phyloP scores from a whole-genome alignment of 1,284 basidiomycete genomes.

The Caloboletus firmus region DNA sequence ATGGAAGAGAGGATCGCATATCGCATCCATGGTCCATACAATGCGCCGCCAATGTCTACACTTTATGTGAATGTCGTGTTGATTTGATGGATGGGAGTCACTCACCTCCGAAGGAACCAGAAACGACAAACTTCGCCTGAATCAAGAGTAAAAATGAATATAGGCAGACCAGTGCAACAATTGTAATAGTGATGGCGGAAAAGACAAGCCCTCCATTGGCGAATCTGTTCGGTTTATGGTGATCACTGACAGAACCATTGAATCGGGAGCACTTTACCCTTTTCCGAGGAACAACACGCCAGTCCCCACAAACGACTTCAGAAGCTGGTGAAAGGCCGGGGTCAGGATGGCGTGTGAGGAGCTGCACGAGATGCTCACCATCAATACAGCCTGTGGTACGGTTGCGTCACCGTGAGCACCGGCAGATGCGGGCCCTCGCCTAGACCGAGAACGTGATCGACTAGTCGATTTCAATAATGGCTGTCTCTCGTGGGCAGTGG shows the following conservation, averaged over 20 bases:
- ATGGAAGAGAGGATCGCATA: constrained; percentile 87
- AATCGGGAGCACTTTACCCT: constrained; percentile 48
- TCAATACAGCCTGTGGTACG: constrained; percentile 85
- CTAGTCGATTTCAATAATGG: constrained; percentile 41
- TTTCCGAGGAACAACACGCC: constrained; percentile 96
- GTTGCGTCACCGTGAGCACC: constrained; percentile 79
- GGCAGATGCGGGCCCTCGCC: constrained; percentile 55
- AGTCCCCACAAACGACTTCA: constrained; percentile 97
- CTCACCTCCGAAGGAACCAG: constrained; percentile 90
- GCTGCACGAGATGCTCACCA: constrained; percentile 54
- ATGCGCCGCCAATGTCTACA: constrained; percentile 86
- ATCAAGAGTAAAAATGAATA: constrained; percentile 95
- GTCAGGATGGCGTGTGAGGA: constrained; percentile 8
- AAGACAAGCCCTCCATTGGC: constrained; percentile 95
- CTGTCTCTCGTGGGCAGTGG: constrained; percentile 40
- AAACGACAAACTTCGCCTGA: constrained; percentile 85
- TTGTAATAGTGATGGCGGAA: constrained; percentile 75
- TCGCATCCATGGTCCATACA: constrained; percentile 95
- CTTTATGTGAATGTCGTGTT: constrained; percentile 3
- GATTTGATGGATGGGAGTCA: background rate
- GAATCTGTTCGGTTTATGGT: constrained; percentile 57
- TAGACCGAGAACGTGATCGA: constrained; percentile 47
- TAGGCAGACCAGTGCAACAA: constrained; percentile 86
- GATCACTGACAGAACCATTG: background rate
- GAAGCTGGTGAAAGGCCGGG: constrained; percentile 50